Evolutionary conservation across 805 yeast genomes (phyloP), one percentile per base, ranked within the genome.

Genomic region (Ogataea populi-albae): DNA sequence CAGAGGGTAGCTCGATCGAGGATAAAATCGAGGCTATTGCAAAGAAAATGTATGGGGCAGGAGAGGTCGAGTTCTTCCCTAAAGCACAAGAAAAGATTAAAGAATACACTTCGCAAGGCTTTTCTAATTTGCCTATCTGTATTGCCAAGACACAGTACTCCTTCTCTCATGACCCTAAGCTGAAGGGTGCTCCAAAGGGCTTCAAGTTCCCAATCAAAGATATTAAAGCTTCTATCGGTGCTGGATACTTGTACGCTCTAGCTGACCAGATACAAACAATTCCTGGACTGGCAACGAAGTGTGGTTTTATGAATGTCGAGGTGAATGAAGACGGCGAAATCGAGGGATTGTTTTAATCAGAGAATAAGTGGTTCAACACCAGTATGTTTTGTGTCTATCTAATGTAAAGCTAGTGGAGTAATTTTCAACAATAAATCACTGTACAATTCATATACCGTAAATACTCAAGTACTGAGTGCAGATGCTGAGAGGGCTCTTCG

Each of bases 111-210:
- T 63, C 71, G 34, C 96, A 88, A 69, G 97, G 97, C 3, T 91
- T 83, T 62, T 88, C 81, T 45, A 78, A 87, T 57, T 69, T 91
- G 58, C 98, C 98, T 39, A 81, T 91, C 51, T 91, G 98, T 67
- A 85, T 91, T 55, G 98, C 98, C 40, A 91, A 91, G 73, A 91
- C 98, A 2, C 98, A 91, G 65, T 91, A 91, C 71, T 87, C 96
- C 1, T 71, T 91, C 49, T 88, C 97, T 3, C 97, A 89, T 58
- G 98, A 91, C 64, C 88, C 98, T 28, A 68, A 77, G 16, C 74
- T 93, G 62, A 89, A 89, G 68, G 96, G 96, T 59, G 96, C 87
- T 27, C 98, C 98, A 47, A 77, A 83, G 15, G 96, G 95, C 6
- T 91, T 89, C 70, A 84, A 79, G 12, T 85, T 91, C 61, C 98